phyloP scores from a whole-genome alignment of 352 stramenopile genomes.

The Phytophthora litchii region DNA sequence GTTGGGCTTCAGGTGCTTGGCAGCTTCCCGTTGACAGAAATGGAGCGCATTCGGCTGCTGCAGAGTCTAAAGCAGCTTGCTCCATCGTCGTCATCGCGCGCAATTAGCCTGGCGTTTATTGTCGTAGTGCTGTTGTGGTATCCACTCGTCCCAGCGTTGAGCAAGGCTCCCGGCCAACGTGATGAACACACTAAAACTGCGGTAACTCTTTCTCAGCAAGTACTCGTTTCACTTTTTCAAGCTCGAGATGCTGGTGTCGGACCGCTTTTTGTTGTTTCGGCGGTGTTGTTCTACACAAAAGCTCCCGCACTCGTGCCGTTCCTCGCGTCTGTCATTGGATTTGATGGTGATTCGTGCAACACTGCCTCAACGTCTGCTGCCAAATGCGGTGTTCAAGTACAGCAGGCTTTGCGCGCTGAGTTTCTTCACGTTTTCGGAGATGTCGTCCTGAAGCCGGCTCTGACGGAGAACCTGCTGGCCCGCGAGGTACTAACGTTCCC shows the following conservation, averaged over 20 bases:
- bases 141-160: constrained; percentile 49
- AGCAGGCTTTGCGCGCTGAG: constrained; percentile 50
- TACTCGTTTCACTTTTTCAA: constrained; percentile 56
- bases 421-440: constrained; percentile 68
- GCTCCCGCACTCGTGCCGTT: constrained; percentile 61
- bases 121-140: constrained; percentile 66
- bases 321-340: constrained; percentile 46
- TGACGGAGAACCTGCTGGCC: constrained; percentile 70
- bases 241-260: constrained; percentile 43
- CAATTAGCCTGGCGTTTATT: constrained; percentile 60
- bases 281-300: constrained; percentile 76
- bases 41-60: constrained; percentile 52
- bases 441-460: constrained; percentile 65
- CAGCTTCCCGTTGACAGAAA: constrained; percentile 52
- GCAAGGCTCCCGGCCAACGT: constrained; percentile 63
- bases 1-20: constrained; percentile 54
- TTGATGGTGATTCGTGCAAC: constrained; percentile 27
- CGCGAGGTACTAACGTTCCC: constrained; percentile 60
- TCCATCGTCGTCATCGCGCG: constrained; percentile 30
- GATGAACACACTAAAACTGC: constrained; percentile 62
- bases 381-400: constrained; percentile 31
- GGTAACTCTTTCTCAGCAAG: constrained; percentile 65
- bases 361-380: constrained; percentile 12
- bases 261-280: constrained; percentile 65
- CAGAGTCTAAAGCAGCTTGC: constrained; percentile 49